Evolutionary conservation across 495 filamentous ascomycete genomes (phyloP).

Genomic region (Hyaloscypha hepaticicola): DNA sequence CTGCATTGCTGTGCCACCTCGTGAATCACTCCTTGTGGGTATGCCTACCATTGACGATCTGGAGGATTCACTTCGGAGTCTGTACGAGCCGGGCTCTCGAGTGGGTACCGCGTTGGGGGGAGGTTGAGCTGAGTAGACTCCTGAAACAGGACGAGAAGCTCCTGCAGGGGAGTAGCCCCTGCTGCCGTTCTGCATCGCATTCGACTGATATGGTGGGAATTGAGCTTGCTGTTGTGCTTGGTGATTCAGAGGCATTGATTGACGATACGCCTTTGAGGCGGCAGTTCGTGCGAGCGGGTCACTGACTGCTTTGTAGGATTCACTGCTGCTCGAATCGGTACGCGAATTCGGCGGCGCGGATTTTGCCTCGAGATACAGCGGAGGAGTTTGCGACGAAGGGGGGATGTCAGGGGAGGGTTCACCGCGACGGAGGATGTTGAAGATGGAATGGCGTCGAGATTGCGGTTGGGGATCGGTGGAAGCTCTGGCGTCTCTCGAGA

Average conservation of each 20-base stretch:
- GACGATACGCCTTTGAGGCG: constrained; percentile 34
- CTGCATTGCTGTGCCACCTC: constrained; percentile 60
- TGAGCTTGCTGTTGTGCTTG: constrained; percentile 48
- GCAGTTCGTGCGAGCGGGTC: constrained; percentile 25
- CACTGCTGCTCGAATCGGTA: constrained; percentile 19
- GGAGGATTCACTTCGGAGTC: constrained; percentile 63
- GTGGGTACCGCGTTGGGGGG: constrained; percentile 38
- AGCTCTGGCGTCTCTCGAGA: constrained; percentile 55
- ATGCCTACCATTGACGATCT: constrained; percentile 58
- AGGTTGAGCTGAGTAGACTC: constrained; percentile 46
- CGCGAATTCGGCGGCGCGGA: constrained; percentile 5
- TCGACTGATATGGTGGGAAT: constrained; percentile 41
- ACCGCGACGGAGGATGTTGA: constrained; percentile 33
- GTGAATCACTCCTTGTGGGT: constrained; percentile 57
- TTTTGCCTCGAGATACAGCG: constrained; percentile 20
- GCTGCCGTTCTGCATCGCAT: constrained; percentile 31
- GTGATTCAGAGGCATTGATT: constrained; percentile 43
- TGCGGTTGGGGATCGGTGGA: constrained; percentile 66
- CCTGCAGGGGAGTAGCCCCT: constrained; percentile 26
- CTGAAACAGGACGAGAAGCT: constrained; percentile 53
- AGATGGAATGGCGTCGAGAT: constrained; percentile 32
- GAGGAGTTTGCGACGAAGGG: constrained; percentile 19
- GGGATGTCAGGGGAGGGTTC: constrained; percentile 22
- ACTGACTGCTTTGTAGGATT: constrained; percentile 17
- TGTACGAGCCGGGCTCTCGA: constrained; percentile 52